Evolutionary conservation across 2,329 filamentous ascomycete genomes (phyloP), one percentile per base, ranked within the genome.

Genomic region (Penicillium hesseltinei): DNA sequence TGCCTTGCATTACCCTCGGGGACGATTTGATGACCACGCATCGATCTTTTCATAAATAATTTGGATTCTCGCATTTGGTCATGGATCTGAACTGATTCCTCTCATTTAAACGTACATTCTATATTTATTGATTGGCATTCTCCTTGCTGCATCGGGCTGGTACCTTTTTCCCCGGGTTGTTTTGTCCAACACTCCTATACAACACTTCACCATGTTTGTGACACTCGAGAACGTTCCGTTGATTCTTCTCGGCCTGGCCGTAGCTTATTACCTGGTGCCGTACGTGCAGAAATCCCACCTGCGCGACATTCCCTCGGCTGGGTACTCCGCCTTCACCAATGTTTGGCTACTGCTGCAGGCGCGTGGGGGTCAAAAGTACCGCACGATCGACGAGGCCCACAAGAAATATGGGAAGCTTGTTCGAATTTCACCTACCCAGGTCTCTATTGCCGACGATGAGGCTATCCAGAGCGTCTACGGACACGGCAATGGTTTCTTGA

Each of bases 361-460:
- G 52, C 85, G 92, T 2, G 80, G 82, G 4, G 91, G 91, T 2
- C 80, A 81, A 47, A 81, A 88, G 10, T 91, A 84, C 68, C 64
- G 76, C 29, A 78, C 80, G 2, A 86, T 96, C n/a, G 81, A 96
- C 66, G 75, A 86, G 36, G 80, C 85, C 8, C 92, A 96, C 75
- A 84, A 88, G 78, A 88, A 86, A 68, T 79, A 89, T 43, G 92
- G 92, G 4, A 87, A 86, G n/a, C 75, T 96, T 1, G 87, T 96
- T 23, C 84, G 92, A 36, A 88, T 96, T 62, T 88, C 91, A 68
- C 92, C 92, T 1, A 85, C 92, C 66, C 92, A 96, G 67, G 82
- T 96, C 65, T 92, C 88, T 56, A 80, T 97, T 54, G 90, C 88
- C 53, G 90, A 95, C 69, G 87, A 89, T 29, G 82, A 82, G n/a